phyloP scores from a whole-genome alignment of 257 asterid genomes.

The Phtheirospermum japonicum region DNA sequence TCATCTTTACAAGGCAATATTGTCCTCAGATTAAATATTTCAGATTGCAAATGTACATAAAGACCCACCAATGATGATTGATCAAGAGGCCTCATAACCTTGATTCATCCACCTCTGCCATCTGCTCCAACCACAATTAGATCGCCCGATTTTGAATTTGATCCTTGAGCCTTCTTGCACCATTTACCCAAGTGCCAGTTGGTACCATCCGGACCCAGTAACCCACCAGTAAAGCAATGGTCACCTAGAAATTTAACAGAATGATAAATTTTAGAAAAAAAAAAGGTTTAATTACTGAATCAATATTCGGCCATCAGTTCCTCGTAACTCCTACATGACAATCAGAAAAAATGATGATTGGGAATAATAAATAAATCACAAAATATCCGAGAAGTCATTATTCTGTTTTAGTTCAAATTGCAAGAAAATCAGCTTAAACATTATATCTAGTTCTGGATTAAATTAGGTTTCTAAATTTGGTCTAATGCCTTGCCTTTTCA shows the following conservation, averaged over 20 bases:
- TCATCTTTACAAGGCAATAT: too few relatives aligned
- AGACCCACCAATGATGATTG: conserved; percentile 59
- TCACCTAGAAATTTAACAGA: conserved; percentile 38
- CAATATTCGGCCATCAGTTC: conserved; percentile 70
- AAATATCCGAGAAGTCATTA: background rate
- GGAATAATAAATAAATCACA: conserved; percentile 2
- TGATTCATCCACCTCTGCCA: conserved; percentile 91
- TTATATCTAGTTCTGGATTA: background rate
- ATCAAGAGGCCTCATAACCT: conserved; percentile 63
- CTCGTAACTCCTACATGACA: conserved; percentile 73
- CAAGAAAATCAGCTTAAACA: conserved; percentile 10
- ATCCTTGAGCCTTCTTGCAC: conserved; percentile 71
- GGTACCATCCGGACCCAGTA: conserved; percentile 81
- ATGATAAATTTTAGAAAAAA: background rate
- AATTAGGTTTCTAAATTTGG: conserved; percentile 3
- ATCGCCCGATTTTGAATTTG: conserved; percentile 48
- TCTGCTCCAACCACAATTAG: conserved; percentile 90
- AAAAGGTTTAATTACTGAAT: too few relatives aligned
- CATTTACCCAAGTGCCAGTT: conserved; percentile 90
- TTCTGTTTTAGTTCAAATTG: background rate
- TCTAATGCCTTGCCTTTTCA: background rate
- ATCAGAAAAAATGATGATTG: conserved; percentile 21
- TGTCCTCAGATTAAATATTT: background rate
- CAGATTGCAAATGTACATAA: too few relatives aligned
- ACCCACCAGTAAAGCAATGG: conserved; percentile 65